Evolutionary conservation across 148 eudicot genomes (phyloP).

Genomic region (Salicornia ramosissima): DNA sequence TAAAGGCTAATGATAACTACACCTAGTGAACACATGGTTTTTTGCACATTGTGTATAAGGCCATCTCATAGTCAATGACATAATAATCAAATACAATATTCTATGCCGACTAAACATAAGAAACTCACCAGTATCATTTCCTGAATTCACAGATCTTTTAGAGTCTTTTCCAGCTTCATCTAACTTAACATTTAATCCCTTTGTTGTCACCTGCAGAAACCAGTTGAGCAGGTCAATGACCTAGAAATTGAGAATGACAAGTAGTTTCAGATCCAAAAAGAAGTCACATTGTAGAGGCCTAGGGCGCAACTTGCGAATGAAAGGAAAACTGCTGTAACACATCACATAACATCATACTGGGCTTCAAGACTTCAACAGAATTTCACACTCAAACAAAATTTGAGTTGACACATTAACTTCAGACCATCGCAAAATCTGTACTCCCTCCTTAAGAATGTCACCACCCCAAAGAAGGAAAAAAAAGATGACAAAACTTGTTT

Average conservation of each 20-base stretch:
- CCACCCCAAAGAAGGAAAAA: too few relatives aligned
- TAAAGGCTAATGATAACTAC: background rate
- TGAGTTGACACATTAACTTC: too few relatives aligned
- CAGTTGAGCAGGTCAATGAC: conserved; percentile 6
- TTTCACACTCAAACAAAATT: too few relatives aligned
- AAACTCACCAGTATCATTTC: conserved; percentile 27
- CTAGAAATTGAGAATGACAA: background rate
- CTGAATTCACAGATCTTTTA: conserved; percentile 20
- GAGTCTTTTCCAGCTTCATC: conserved; percentile 23
- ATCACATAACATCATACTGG: background rate
- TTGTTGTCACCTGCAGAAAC: conserved; percentile 42
- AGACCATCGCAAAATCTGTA: too few relatives aligned
- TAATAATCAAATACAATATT: background rate
- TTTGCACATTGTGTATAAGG: background rate
- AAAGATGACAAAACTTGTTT: too few relatives aligned
- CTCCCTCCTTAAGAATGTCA: too few relatives aligned
- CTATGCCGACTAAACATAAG: background rate
- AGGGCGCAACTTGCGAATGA: background rate
- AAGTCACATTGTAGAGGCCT: too few relatives aligned
- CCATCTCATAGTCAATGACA: background rate
- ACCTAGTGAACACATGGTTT: too few relatives aligned
- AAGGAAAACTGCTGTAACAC: background rate
- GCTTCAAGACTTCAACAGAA: too few relatives aligned
- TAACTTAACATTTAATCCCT: conserved; percentile 45
- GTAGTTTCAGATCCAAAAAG: background rate